Evolutionary conservation across 805 yeast species (phyloP).

Genomic region (Candida nanaspora): DNA sequence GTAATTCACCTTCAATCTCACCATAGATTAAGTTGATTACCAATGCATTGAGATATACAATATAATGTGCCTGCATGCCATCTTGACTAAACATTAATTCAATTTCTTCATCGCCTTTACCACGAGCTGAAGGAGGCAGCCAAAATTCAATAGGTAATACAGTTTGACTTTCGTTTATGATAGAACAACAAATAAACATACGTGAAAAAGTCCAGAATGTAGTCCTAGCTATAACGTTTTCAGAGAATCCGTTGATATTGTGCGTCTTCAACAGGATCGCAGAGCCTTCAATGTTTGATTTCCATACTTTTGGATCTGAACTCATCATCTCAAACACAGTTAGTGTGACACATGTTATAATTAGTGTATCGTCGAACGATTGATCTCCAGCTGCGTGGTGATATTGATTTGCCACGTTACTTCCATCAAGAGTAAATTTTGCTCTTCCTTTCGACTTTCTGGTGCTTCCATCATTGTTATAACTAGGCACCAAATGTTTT

Average conservation of each 20-base stretch:
- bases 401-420: not conserved
- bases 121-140: conserved; percentile 22
- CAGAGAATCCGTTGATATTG: conserved; percentile 29
- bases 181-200: conserved; percentile 34
- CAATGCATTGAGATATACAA: conserved; percentile 29
- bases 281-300: conserved; percentile 35
- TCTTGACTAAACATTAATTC: conserved; percentile 16
- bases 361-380: conserved; percentile 6
- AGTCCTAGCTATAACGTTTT: conserved; percentile 25
- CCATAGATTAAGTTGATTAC: conserved; percentile 27
- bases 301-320: conserved; percentile 33
- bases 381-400: not conserved
- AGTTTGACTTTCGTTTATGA: conserved; percentile 31
- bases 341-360: conserved; percentile 32
- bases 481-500: conserved; percentile 18
- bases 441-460: not conserved
- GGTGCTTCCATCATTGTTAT: too few relatives aligned
- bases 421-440: not conserved
- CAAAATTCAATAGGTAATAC: conserved; percentile 28
- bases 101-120: conserved; percentile 12
- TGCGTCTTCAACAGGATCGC: conserved; percentile 28
- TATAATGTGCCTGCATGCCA: conserved; percentile 31
- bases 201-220: conserved; percentile 36
- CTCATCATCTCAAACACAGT: conserved; percentile 39
- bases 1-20: conserved; percentile 15